Evolutionary conservation across 2,329 filamentous ascomycete species (phyloP).

Genomic region (Lachnellula arida): DNA sequence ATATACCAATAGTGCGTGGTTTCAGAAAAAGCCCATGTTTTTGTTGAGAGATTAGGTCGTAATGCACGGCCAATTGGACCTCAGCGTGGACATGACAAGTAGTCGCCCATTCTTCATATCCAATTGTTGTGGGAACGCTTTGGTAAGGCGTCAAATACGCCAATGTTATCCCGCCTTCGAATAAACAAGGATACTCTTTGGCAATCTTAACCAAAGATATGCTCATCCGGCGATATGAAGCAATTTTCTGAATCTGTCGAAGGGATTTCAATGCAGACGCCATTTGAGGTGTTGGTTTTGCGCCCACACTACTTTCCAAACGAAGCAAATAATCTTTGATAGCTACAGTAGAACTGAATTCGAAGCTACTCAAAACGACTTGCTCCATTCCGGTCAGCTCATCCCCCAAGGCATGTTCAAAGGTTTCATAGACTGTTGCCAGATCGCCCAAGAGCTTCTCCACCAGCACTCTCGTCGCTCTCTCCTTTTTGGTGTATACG

Average conservation of each 20-base stretch:
- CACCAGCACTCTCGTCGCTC: not conserved
- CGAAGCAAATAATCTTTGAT: slow-evolving; percentile 8
- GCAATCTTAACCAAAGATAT: slow-evolving; percentile 2
- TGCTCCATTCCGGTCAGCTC: not conserved
- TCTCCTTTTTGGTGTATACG: slow-evolving; percentile 9
- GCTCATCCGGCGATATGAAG: slow-evolving; percentile 10
- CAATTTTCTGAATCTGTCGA: slow-evolving; percentile 13
- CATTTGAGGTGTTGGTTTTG: slow-evolving; percentile 4
- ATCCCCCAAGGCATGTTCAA: slow-evolving; percentile 4
- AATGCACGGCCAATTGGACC: slow-evolving; percentile 9
- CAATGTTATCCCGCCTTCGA: slow-evolving; percentile 1
- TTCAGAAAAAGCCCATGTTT: not conserved
- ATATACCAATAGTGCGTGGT: slow-evolving; percentile 10
- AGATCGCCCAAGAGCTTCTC: not conserved
- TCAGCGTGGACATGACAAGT: slow-evolving; percentile 14
- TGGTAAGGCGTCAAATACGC: slow-evolving; percentile 5
- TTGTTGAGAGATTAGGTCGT: slow-evolving; percentile 2
- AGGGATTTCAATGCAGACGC: slow-evolving; percentile 11
- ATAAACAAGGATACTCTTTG: not conserved
- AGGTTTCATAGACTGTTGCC: slow-evolving; percentile 1
- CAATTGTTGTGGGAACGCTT: slow-evolving; percentile 5
- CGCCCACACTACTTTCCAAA: slow-evolving; percentile 7
- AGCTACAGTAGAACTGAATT: not conserved
- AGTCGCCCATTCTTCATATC: slow-evolving; percentile 11
- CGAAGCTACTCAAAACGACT: slow-evolving; percentile 6